Evolutionary conservation across 495 filamentous ascomycete genomes (phyloP), one percentile per base, ranked within the genome.

Genomic region (Tuber magnatum): DNA sequence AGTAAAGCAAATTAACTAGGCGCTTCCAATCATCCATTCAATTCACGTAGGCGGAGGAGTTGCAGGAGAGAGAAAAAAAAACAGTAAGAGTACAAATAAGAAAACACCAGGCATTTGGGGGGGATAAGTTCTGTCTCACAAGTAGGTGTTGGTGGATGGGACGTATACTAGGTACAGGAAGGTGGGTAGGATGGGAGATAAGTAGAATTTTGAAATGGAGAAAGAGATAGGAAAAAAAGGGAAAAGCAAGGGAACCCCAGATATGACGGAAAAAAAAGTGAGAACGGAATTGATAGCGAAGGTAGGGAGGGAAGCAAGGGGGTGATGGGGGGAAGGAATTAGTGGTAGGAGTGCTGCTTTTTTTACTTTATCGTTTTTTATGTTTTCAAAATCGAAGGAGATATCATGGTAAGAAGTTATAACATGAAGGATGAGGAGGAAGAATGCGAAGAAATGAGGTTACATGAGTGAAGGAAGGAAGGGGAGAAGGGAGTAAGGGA

Each of bases 401-500:
- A 35, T 35, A 20, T 20, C 3, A 20, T 32, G 4, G 28, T 35
- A 18, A 65, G 56, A 28, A 12, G 56, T 65, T 18, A 7, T 18
- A 28, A 61, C n/a, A 65, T 22, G 16, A 20, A 65, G 65, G n/a
- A n/a, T n/a, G 24, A 74, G n/a, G 28, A 61, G 65, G 24, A 74
- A 46, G 39, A 32, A 42, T 38, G 41, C 35, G 42, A 14, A 35
- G 48, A 14, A n/a, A 61, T n/a, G 71, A 39, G 38, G 22, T 41
- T 18, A 56, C 41, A 65, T 32, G 28, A 74, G 39, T 73, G 61
- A 70, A 71, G 24, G 46, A 77, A 73, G 24, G n/a, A n/a, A n/a
- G n/a, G n/a, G n/a, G n/a, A n/a, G n/a, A n/a, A n/a, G 72, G 65
- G 71, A 70, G 32, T 16, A 70, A 18, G 32, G 73, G 77, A 42